Conservation (phyloP, 495 filamentous ascomycete species). For the Podospora pseudoanserina region DNA sequence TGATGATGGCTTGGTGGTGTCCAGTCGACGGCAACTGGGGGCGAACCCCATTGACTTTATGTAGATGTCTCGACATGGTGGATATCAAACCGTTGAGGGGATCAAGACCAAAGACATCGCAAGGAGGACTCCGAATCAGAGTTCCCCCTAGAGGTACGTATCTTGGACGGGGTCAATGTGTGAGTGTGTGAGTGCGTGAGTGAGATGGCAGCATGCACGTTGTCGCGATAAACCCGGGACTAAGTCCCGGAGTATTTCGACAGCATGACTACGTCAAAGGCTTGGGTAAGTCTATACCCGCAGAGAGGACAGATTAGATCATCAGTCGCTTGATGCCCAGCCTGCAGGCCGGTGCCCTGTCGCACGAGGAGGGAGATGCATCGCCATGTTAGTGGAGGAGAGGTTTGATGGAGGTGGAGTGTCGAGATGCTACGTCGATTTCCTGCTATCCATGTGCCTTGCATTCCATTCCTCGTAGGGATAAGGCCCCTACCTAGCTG, state of each 20-base stretch:
- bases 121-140: constrained; percentile 14
- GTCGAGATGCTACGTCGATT: constrained; percentile 13
- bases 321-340: constrained; percentile 21
- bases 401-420: background rate
- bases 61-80: constrained; percentile 25
- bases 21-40: constrained; percentile 15
- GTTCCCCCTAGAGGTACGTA: constrained; percentile 17
- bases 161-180: constrained; percentile 4
- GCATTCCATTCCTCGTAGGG: constrained; percentile 11
- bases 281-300: background rate
- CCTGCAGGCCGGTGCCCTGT: constrained; percentile 22
- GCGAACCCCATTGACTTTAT: constrained; percentile 28
- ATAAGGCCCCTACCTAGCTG: constrained; percentile 21
- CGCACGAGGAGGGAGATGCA: constrained; percentile 7
- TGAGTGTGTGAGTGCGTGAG: background rate
- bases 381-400: background rate
- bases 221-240: constrained; percentile 1
- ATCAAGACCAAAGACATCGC: background rate
- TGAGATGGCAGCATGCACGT: constrained; percentile 7
- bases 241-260: constrained; percentile 2
- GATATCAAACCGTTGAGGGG: constrained; percentile 17
- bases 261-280: background rate
- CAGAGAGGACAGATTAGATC: background rate
- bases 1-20: constrained; percentile 26
- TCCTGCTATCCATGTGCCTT: constrained; percentile 8